A percentile compares a stretch with the other conserved stretches of the same genome.
phyloP scores from a whole-genome alignment of 2,329 filamentous ascomycete genomes.

The Cytospora piceae region DNA sequence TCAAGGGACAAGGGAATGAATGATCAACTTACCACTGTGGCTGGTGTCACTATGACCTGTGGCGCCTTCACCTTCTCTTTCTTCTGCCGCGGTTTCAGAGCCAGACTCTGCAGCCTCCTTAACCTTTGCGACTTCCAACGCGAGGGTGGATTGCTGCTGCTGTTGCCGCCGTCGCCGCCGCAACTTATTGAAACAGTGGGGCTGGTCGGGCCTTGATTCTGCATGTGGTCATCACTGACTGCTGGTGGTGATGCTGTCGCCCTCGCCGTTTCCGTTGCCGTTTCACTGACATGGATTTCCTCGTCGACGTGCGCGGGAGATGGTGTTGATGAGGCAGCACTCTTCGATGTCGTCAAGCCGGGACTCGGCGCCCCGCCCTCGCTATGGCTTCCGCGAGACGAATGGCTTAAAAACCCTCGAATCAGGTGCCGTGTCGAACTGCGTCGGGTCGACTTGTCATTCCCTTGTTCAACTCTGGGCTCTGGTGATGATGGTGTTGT shows the following conservation, averaged over 20 bases:
- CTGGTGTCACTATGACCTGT: slow-evolving; percentile 19
- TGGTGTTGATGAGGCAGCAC: slow-evolving; percentile 12
- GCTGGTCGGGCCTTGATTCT: neutral
- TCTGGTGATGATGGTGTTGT: slow-evolving; percentile 1
- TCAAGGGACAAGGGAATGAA: slow-evolving; percentile 8
- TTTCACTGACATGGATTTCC: neutral
- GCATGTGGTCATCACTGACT: neutral
- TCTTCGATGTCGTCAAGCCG: slow-evolving; percentile 13
- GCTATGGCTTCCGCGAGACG: slow-evolving; percentile 6
- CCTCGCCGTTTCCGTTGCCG: neutral
- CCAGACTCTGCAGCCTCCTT: slow-evolving; percentile 19
- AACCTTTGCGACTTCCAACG: slow-evolving; percentile 23
- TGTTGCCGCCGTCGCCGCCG: neutral
- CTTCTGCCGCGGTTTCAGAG: slow-evolving; percentile 7
- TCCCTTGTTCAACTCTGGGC: slow-evolving; percentile 13
- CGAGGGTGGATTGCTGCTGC: slow-evolving; percentile 3
- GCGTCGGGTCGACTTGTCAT: neutral
- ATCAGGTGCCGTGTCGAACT: slow-evolving; percentile 12
- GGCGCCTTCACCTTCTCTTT: slow-evolving; percentile 20
- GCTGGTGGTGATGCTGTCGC: neutral
- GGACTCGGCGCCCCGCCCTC: slow-evolving; percentile 4
- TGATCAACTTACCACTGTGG: slow-evolving; percentile 26
- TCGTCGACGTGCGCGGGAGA: neutral
- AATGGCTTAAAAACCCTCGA: slow-evolving; percentile 11
- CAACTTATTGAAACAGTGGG: neutral